Percentiles rank a stretch among this genome's conserved stretches.
Evolutionary conservation across 495 filamentous ascomycete species (phyloP).

Genomic region (Chaetomium tenue): DNA sequence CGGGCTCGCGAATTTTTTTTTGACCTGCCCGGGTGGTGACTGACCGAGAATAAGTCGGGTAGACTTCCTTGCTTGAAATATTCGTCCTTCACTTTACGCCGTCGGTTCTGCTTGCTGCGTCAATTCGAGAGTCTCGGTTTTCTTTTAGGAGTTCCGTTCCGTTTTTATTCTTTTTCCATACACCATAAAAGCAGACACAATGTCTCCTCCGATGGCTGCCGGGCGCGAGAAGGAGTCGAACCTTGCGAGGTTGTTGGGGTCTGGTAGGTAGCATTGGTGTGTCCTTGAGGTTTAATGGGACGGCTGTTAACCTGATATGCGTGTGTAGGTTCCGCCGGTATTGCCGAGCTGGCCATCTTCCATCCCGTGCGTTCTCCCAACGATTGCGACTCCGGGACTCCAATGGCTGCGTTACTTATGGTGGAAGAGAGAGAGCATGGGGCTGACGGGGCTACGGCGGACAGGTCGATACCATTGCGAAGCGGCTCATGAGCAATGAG

Average conservation of each 20-base stretch:
- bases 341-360: constrained; percentile 94
- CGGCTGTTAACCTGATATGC: background rate
- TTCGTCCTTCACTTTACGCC: constrained; percentile 2
- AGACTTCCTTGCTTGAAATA: background rate
- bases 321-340: constrained; percentile 77
- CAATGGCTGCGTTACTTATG: constrained; percentile 16
- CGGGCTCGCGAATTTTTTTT: constrained; percentile 24
- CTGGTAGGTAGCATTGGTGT: constrained; percentile 58
- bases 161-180: background rate
- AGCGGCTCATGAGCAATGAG: constrained; percentile 99
- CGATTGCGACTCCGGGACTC: constrained; percentile 21
- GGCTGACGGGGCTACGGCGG: constrained; percentile 25
- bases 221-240: constrained; percentile 85
- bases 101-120: constrained; percentile 3
- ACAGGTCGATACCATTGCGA: constrained; percentile 95
- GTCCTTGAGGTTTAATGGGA: background rate
- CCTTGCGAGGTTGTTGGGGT: constrained; percentile 81
- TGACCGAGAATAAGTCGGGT: constrained; percentile 19
- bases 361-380: constrained; percentile 68
- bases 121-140: constrained; percentile 3
- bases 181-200: constrained; percentile 28
- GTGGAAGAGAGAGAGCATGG: background rate
- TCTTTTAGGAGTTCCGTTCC: background rate
- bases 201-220: constrained; percentile 50
- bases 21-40: constrained; percentile 12